A percentile compares a stretch with the other conserved stretches of the same genome.
Conservation (phyloP, 164 flowering plant genomes). For the Vitis labrusca region DNA sequence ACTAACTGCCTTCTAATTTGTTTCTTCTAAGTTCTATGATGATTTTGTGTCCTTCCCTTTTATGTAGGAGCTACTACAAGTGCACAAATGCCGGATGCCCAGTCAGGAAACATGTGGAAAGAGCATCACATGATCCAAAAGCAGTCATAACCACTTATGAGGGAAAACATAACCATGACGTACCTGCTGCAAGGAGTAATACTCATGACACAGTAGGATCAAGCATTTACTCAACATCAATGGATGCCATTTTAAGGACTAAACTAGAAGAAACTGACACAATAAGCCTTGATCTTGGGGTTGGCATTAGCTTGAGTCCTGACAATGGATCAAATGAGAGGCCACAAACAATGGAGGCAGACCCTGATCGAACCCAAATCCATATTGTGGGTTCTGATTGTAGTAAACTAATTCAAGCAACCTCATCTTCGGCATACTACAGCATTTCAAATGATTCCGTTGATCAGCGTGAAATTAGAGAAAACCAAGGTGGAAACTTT, state of each 20-base stretch:
- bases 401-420: background rate
- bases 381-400: background rate
- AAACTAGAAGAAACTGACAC: slow-evolving; percentile 4
- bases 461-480: background rate
- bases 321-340: background rate
- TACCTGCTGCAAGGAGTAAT: slow-evolving; percentile 6
- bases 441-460: background rate
- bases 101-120: slow-evolving; percentile 8
- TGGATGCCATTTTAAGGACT: slow-evolving; percentile 2
- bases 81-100: slow-evolving; percentile 15
- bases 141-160: slow-evolving; percentile 15
- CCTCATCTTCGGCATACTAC: slow-evolving; percentile 1
- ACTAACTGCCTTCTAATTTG: too few relatives aligned
- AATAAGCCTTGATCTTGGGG: slow-evolving; percentile 5
- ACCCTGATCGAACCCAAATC: background rate
- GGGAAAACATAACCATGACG: slow-evolving; percentile 17
- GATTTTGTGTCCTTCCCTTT: too few relatives aligned
- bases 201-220: slow-evolving; percentile 8
- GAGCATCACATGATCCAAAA: background rate
- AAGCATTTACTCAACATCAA: background rate
- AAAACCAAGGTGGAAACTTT: background rate
- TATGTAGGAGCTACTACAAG: slow-evolving; percentile 13
- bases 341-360: background rate
- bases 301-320: slow-evolving; percentile 5
- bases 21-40: too few relatives aligned